Evolutionary conservation across 2,329 filamentous ascomycete species (phyloP), one percentile per base, ranked within the genome.

Genomic region (Metarhizium robertsii): DNA sequence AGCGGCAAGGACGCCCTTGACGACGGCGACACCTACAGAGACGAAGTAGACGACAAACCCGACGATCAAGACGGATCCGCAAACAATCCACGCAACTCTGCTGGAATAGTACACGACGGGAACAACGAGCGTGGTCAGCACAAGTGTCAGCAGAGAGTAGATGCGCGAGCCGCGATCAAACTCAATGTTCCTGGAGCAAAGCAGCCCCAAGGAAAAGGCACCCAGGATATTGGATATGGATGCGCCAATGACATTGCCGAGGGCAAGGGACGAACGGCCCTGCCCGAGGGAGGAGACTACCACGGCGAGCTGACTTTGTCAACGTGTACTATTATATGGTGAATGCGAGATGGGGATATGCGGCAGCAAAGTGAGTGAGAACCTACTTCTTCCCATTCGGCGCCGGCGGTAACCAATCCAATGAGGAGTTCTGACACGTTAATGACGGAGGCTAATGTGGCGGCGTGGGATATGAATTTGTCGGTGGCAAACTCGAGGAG

Each of bases 221-320:
- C 78, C 79, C 2, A 80, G 69, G 52, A 80, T 78, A 54, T 81
- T 81, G 52, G 78, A 80, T 49, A 81, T 77, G 40, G 72, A 69
- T 18, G 76, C 78, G n/a, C 78, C 78, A 57, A 80, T 62, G 51
- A 81, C 70, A 57, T 81, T 82, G n/a, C 78, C 79, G 0, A 80
- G 61, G 10, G 78, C 78, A 7, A 81, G 66, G 1, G 77, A 72
- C 1, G 71, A 69, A 29, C 73, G 75, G 32, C 71, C 65, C 53
- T 74, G 76, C 2, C 71, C 66, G 36, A 80, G 67, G 8, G 76
- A 72, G 20, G 75, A 73, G 11, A 79, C 59, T 2, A 81, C 73
- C 0, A 81, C 76, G 1, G 71, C 73, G 36, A 80, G 72, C 73
- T 58, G 42, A 18, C 25, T 4, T 16, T 14, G 52, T n/a, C 13